These are phyloP conservation scores for Exophiala spinifera DNA, from an alignment of 2,329 filamentous ascomycete genomes.

Conservation along the genomic window DNA sequence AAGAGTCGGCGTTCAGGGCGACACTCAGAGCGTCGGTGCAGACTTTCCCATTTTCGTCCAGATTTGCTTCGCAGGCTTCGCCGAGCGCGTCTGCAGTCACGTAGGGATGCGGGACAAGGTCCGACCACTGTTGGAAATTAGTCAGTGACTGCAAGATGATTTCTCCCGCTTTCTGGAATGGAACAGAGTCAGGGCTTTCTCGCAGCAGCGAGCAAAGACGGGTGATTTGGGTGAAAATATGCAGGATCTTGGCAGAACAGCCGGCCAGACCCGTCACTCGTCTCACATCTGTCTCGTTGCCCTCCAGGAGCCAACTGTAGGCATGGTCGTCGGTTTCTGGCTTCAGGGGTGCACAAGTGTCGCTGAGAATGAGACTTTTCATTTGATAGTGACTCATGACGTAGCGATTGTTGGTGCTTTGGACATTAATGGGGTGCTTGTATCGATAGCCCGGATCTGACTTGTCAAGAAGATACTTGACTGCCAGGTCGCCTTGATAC, in stretches of 20 bases:
- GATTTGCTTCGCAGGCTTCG: constrained; percentile 14
- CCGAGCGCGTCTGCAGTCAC: constrained; percentile 7
- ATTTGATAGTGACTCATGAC: neutral
- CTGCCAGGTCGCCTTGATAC: neutral
- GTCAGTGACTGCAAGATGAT: constrained; percentile 10
- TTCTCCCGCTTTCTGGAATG: constrained; percentile 4
- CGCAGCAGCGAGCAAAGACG: constrained; percentile 4
- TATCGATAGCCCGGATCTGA: constrained; percentile 8
- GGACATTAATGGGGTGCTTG: constrained; percentile 4
- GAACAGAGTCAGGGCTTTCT: constrained; percentile 2
- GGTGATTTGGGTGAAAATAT: constrained; percentile 22
- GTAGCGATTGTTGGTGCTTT: constrained; percentile 1
- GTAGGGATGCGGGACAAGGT: constrained; percentile 13
- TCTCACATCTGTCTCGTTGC: constrained; percentile 11
- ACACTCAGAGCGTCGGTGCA: constrained; percentile 9
- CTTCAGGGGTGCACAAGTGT: neutral
- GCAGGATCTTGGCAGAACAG: constrained; percentile 16
- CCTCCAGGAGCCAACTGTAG: constrained; percentile 11
- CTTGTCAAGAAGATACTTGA: constrained; percentile 3
- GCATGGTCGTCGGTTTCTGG: neutral
- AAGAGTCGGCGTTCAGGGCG: constrained; percentile 18
- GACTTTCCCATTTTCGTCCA: constrained; percentile 14
- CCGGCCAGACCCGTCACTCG: constrained; percentile 20
- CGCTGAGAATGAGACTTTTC: neutral
- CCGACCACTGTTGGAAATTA: constrained; percentile 19